phyloP scores from a whole-genome alignment of 345 rosid species.

The Acer saccharum region DNA sequence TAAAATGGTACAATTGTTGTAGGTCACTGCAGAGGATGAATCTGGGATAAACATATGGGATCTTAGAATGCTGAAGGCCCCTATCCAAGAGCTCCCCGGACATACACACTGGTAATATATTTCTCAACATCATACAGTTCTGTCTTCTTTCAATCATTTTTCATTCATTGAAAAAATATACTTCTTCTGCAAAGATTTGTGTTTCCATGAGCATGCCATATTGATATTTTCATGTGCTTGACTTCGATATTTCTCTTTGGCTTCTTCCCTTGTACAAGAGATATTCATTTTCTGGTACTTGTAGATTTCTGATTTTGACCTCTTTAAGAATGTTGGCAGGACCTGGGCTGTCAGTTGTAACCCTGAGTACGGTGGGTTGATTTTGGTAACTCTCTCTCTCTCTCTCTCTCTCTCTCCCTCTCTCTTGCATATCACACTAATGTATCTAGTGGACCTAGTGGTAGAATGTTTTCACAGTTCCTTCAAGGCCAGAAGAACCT shows the following conservation, averaged over 20 bases:
- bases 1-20: conserved; percentile 14
- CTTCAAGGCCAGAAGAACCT: background rate
- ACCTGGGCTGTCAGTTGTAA: conserved; percentile 87
- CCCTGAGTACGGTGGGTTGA: conserved; percentile 76
- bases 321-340: conserved; percentile 52
- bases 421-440: background rate
- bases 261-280: background rate
- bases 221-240: conserved; percentile 9
- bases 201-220: conserved; percentile 3
- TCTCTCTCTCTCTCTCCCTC: conserved; percentile 7
- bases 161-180: conserved; percentile 16
- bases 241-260: conserved; percentile 12
- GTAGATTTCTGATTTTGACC: conserved; percentile 15
- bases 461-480: background rate
- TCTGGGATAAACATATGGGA: conserved; percentile 81
- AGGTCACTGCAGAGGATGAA: conserved; percentile 86
- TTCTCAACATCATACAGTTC: conserved; percentile 10
- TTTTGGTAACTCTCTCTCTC: conserved; percentile 62
- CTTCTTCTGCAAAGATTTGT: background rate
- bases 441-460: conserved; percentile 1
- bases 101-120: conserved; percentile 75
- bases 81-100: conserved; percentile 75
- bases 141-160: conserved; percentile 10
- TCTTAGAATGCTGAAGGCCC: conserved; percentile 65
- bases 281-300: conserved; percentile 8